Evolutionary conservation across 2,329 filamentous ascomycete genomes (phyloP).

Genomic region (Apiospora pterosperma): DNA sequence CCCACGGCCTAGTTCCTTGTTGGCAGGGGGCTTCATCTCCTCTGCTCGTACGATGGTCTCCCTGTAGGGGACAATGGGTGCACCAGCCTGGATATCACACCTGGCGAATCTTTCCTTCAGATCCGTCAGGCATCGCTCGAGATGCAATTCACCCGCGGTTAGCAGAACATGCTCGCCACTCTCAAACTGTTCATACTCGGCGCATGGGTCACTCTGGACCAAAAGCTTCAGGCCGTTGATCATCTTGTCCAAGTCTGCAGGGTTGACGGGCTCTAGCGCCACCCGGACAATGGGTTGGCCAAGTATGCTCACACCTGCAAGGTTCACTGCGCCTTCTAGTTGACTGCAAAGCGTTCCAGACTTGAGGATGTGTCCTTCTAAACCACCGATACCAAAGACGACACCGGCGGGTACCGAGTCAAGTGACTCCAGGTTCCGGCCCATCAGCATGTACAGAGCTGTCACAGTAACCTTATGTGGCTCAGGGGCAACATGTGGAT

Average conservation of each 20-base stretch:
- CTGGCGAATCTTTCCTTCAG: constrained; percentile 87
- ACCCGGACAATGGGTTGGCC: constrained; percentile 93
- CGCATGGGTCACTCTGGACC: constrained; percentile 93
- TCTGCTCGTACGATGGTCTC: constrained; percentile 85
- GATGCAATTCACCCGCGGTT: constrained; percentile 89
- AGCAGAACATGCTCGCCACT: constrained; percentile 94
- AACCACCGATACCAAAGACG: constrained; percentile 89
- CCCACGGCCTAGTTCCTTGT: constrained; percentile 83
- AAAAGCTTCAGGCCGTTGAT: constrained; percentile 81
- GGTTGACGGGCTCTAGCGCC: constrained; percentile 89
- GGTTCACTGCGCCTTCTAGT: constrained; percentile 80
- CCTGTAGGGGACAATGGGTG: constrained; percentile 91
- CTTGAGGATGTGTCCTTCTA: constrained; percentile 92
- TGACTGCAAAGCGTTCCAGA: constrained; percentile 91
- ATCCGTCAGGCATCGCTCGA: constrained; percentile 92
- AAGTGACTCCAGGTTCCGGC: constrained; percentile 78
- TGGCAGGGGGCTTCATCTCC: constrained; percentile 87
- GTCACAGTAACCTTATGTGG: constrained; percentile 82
- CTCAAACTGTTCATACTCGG: constrained; percentile 88
- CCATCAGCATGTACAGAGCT: constrained; percentile 94
- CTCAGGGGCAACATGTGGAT: constrained; percentile 66
- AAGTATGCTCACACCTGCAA: constrained; percentile 77
- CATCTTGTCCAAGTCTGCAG: constrained; percentile 91
- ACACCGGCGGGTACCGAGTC: constrained; percentile 86
- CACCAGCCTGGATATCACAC: constrained; percentile 91